Conservation (phyloP, 305 asterid genomes). For the Plantago lanceolata region DNA sequence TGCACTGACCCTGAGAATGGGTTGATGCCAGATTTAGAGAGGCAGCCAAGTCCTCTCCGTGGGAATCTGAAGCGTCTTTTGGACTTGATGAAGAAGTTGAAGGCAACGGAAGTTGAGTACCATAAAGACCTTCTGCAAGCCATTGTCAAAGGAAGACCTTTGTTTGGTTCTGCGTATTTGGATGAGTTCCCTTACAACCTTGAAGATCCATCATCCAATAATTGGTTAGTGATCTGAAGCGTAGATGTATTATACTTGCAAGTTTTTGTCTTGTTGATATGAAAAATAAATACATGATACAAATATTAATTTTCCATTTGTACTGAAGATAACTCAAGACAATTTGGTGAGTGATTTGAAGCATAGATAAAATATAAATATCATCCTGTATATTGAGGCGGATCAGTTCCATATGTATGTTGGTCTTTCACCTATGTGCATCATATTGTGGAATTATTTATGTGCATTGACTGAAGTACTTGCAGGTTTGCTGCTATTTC, state of each 20-base stretch:
- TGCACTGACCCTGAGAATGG: slow-evolving; percentile 84
- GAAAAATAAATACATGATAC: not conserved
- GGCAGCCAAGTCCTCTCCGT: slow-evolving; percentile 64
- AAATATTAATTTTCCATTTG: not conserved
- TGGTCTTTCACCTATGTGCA: not conserved
- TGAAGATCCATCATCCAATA: slow-evolving; percentile 68
- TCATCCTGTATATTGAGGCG: no score
- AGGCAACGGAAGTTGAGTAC: slow-evolving; percentile 57
- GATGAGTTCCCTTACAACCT: slow-evolving; percentile 83
- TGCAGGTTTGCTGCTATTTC: slow-evolving; percentile 84
- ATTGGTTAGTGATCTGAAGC: slow-evolving; percentile 57
- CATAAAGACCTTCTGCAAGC: slow-evolving; percentile 72
- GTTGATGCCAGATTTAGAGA: slow-evolving; percentile 77
- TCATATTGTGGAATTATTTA: slow-evolving; percentile 21
- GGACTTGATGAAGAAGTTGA: slow-evolving; percentile 85
- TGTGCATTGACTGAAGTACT: slow-evolving; percentile 37
- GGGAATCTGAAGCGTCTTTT: slow-evolving; percentile 72
- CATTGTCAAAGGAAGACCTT: slow-evolving; percentile 65
- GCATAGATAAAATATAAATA: not conserved
- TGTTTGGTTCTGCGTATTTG: slow-evolving; percentile 72
- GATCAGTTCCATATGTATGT: not conserved
- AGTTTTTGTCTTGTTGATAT: slow-evolving; percentile 5
- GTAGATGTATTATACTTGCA: slow-evolving; percentile 13
- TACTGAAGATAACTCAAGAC: slow-evolving; percentile 46
- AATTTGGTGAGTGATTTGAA: not conserved